A percentile compares a stretch with the other conserved stretches of the same genome.
These are phyloP conservation scores for Boletus subparvulus DNA, from an alignment of 768 basidiomycete genomes.

Conservation along the genomic window DNA sequence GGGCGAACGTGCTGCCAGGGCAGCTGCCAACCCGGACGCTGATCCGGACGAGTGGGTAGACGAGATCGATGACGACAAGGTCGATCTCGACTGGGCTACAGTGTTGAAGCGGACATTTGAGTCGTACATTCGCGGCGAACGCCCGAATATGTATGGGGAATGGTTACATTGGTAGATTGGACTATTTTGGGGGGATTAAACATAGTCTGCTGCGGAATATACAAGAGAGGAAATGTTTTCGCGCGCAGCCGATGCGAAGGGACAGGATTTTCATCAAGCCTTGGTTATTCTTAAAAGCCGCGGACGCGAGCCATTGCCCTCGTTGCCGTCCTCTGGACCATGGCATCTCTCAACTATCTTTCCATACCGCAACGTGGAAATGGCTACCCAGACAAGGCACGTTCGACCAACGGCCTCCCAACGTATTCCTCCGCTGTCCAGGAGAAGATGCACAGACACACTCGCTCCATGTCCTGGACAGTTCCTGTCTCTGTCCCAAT, in stretches of 20 bases:
- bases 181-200: no score
- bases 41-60: slow-evolving; percentile 28
- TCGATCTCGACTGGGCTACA: slow-evolving; percentile 82
- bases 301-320: slow-evolving; percentile 15
- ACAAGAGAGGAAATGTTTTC: slow-evolving; percentile 29
- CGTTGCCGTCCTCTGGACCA: slow-evolving; percentile 22
- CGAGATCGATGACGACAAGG: slow-evolving; percentile 49
- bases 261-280: slow-evolving; percentile 20
- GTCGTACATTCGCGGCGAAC: slow-evolving; percentile 79
- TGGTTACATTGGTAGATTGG: slow-evolving; percentile 36
- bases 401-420: slow-evolving; percentile 44
- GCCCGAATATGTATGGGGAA: slow-evolving; percentile 94
- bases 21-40: slow-evolving; percentile 17
- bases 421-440: slow-evolving; percentile 57
- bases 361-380: slow-evolving; percentile 45
- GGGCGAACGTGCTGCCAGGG: slow-evolving; percentile 68
- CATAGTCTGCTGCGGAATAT: slow-evolving; percentile 25
- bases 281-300: slow-evolving; percentile 13
- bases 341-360: slow-evolving; percentile 51
- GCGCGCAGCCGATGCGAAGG: slow-evolving; percentile 6
- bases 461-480: slow-evolving; percentile 53
- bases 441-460: slow-evolving; percentile 60
- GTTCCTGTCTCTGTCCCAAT: slow-evolving; percentile 58
- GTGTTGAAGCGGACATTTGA: slow-evolving; percentile 96
- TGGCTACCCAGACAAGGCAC: slow-evolving; percentile 45